These are phyloP conservation scores for Chaetomiaceae sp. DNA, from an alignment of 2,329 filamentous ascomycete species.

Conservation along the genomic window DNA sequence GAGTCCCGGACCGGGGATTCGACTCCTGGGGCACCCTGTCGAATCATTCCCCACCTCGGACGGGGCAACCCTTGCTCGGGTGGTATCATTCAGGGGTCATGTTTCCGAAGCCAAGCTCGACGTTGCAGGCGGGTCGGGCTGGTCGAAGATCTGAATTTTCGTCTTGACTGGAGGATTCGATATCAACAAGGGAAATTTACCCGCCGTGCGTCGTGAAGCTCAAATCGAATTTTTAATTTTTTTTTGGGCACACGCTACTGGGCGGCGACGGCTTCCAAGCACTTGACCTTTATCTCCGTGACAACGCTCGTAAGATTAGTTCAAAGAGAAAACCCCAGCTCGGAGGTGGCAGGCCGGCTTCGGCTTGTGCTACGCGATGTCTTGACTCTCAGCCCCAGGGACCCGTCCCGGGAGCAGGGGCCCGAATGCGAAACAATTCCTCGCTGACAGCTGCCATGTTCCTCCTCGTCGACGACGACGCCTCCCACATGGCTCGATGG, in stretches of 20 bases:
- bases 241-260: too few species aligned
- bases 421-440: neutral
- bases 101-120: slow-evolving; percentile 18
- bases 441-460: neutral
- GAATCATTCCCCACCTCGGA: neutral
- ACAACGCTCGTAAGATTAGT: neutral
- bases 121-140: neutral
- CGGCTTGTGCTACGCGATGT: too few species aligned
- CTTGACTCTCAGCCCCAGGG: neutral
- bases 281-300: too few species aligned
- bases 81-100: slow-evolving; percentile 17
- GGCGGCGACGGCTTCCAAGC: too few species aligned
- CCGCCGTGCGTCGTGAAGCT: too few species aligned
- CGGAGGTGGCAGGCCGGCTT: neutral
- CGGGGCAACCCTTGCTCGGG: slow-evolving; percentile 8
- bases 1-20: slow-evolving; percentile 1
- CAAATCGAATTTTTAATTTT: too few species aligned
- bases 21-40: neutral
- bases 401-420: neutral
- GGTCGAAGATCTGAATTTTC: slow-evolving; percentile 13
- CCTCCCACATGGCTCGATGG: neutral
- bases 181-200: neutral
- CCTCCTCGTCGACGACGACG: neutral
- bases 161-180: neutral
- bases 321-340: neutral